phyloP scores from a whole-genome alignment of 2,329 filamentous ascomycete species.

The Penicillium sp. region DNA sequence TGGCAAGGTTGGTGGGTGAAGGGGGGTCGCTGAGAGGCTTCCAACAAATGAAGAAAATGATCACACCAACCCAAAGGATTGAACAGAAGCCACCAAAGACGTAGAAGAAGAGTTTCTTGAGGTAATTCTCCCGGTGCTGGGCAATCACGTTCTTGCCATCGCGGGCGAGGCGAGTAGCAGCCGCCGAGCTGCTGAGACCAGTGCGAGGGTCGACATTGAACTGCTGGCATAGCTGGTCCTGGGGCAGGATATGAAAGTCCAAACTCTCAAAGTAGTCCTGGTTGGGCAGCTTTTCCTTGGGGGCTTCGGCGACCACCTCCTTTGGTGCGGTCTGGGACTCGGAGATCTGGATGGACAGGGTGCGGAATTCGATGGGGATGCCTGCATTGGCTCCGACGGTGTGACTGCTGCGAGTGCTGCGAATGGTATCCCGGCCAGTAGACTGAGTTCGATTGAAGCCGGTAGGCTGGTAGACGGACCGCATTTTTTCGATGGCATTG shows the following conservation, averaged over 20 bases:
- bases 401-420: constrained; percentile 19
- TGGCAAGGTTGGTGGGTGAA: constrained; percentile 67
- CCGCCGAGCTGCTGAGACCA: constrained; percentile 64
- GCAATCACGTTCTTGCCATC: constrained; percentile 71
- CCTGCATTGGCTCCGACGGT: constrained; percentile 20
- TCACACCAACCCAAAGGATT: constrained; percentile 67
- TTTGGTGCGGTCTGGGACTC: constrained; percentile 39
- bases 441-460: constrained; percentile 22
- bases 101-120: constrained; percentile 65
- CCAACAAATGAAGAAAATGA: constrained; percentile 78
- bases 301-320: constrained; percentile 17
- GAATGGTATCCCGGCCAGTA: constrained; percentile 24
- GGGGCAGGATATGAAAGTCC: constrained; percentile 66
- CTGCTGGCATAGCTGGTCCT: constrained; percentile 60
- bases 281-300: constrained; percentile 22
- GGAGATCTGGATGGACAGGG: constrained; percentile 43
- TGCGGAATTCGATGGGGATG: constrained; percentile 42
- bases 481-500: constrained; percentile 1
- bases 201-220: constrained; percentile 59
- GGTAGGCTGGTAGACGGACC: constrained; percentile 24
- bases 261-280: constrained; percentile 59
- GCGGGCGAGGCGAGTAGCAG: constrained; percentile 58
- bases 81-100: constrained; percentile 80
- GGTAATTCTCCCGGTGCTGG: constrained; percentile 63
- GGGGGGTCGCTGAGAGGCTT: constrained; percentile 72